Evolutionary conservation across 2,329 filamentous ascomycete genomes (phyloP), one percentile per base, ranked within the genome.

Genomic region (Penicillium palitans): DNA sequence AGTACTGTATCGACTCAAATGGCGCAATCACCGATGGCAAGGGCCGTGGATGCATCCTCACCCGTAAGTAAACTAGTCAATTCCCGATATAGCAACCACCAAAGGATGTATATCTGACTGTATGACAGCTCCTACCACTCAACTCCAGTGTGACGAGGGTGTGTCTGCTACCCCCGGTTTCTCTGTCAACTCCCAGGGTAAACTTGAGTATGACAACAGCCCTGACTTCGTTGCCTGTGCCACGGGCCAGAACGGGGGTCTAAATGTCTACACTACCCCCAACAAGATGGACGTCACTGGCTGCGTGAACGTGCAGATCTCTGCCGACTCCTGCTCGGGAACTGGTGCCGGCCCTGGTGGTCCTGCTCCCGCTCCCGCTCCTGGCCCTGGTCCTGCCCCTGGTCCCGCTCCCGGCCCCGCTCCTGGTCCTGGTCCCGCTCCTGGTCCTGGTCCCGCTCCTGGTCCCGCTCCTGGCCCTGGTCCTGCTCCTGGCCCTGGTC

Each of bases 41-140:
- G 48, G 81, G 82, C 45, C 79, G 83, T 57, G 85, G 86, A 21
- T 89, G 87, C 68, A 86, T 87, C 72, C 75, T 88, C 67, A 88
- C 86, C 61, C 78, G 82, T 84, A 72, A 71, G 78, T 76, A 24
- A 59, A 56, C 13, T 40, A 12, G 15, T 33, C 19, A 29, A 31
- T 35, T 6, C 17, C 27, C 13, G 19, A 8, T 25, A 21, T 31
- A 17, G 13, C 37, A 7, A 1, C 19, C 25, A 15, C 10, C 25
- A 53, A 31, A 67, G 59, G 68, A 54, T 31, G 12, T 59, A n/a
- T 2, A 21, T 49, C 37, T 15, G 17, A 40, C 29, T 8, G 58
- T 17, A 25, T 29, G 4, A 31, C 61, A 83, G 81, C 80, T 41
- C 80, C 82, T 0, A 85, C 84, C 1, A 80, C 78, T 29, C 83